Evolutionary conservation across 176 grass and related monocot species (phyloP).

Genomic region (Miscanthus lutarioriparius): DNA sequence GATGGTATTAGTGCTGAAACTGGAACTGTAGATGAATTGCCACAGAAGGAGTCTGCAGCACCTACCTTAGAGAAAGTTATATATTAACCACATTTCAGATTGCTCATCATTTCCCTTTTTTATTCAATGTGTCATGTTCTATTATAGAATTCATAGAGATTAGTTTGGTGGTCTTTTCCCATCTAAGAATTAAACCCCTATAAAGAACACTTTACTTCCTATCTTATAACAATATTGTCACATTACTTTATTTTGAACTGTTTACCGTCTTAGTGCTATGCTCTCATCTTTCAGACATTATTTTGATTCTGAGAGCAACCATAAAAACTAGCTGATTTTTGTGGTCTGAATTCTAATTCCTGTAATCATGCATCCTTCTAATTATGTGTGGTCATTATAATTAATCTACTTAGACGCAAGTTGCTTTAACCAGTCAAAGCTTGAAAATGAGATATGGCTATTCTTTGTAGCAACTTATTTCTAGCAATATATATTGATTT

Average conservation of each 20-base stretch:
- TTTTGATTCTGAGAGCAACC: neutral
- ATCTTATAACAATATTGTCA: constrained; percentile 9
- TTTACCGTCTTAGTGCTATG: neutral
- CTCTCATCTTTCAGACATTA: neutral
- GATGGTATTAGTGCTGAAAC: constrained; percentile 13
- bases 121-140: constrained; percentile 13
- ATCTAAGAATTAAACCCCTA: constrained; percentile 4
- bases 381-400: neutral
- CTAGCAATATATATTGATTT: neutral
- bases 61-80: constrained; percentile 43
- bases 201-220: neutral
- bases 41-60: constrained; percentile 14
- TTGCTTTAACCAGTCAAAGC: constrained; percentile 2
- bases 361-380: neutral
- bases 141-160: constrained; percentile 9
- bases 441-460: neutral
- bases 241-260: neutral
- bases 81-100: constrained; percentile 24
- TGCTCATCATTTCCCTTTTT: constrained; percentile 9
- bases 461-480: neutral
- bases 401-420: neutral
- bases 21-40: constrained; percentile 28
- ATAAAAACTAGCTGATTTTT: neutral
- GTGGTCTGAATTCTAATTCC: neutral
- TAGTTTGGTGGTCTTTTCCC: constrained; percentile 11